phyloP scores from a whole-genome alignment of 352 stramenopile genomes.

The Globisporangium paroecandrum region DNA sequence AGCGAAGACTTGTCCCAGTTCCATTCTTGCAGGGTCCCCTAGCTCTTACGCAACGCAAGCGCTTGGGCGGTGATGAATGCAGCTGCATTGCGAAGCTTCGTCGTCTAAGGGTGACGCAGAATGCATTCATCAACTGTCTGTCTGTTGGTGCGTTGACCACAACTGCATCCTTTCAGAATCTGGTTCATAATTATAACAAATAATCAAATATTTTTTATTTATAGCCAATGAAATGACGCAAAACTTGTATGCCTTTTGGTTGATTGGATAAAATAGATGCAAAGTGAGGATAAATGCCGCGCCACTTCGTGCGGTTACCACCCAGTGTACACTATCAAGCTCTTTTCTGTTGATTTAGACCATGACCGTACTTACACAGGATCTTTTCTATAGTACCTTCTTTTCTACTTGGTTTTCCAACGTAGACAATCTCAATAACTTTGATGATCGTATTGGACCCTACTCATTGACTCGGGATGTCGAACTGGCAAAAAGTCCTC shows the following conservation, averaged over 20 bases:
- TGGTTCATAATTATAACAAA: neutral
- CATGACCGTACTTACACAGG: conserved; percentile 34
- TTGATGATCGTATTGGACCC: conserved; percentile 24
- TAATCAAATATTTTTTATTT: neutral
- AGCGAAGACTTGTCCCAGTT: neutral
- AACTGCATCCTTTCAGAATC: neutral
- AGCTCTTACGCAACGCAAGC: neutral
- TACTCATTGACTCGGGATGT: conserved; percentile 19
- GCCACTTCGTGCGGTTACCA: neutral
- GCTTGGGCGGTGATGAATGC: neutral
- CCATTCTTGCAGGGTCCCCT: neutral
- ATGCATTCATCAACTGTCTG: too few relatives aligned
- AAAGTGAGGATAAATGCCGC: neutral
- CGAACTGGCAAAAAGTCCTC: neutral
- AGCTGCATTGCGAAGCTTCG: neutral
- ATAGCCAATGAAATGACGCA: neutral
- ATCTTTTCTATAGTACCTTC: conserved; percentile 35
- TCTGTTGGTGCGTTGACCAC: neutral
- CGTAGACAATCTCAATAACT: conserved; percentile 26
- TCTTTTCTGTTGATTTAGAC: neutral
- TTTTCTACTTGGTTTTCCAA: conserved; percentile 34
- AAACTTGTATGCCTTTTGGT: neutral
- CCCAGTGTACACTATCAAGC: neutral
- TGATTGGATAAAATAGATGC: neutral
- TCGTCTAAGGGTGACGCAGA: too few relatives aligned